Base-by-base conservation (phyloP, 805 yeast species). In the Zygoascus bituminiphila region DNA sequence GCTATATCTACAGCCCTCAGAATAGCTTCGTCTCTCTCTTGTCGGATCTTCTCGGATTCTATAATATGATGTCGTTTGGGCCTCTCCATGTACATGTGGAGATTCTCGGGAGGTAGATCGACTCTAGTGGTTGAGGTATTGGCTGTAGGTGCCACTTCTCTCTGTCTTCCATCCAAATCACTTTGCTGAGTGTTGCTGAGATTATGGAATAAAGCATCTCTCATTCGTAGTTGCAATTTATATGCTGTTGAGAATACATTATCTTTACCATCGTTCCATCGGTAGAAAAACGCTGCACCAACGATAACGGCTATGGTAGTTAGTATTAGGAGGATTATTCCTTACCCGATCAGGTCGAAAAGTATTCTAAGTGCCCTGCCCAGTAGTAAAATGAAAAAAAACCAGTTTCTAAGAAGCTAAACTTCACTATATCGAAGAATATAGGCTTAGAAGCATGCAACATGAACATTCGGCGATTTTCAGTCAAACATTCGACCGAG, bases 231-330 rank as follows among this genome's bases (percentile, higher is more conserved):
- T 53, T 86, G 79, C 22, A 71, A 62, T 44, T 91, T 65, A 62
- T 85, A 79, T 44, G 84, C 78, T 37, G 75, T 78, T 10, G 87
- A 75, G 65, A 86, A 79, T 6, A 83, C 79, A 58, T 86, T 81
- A 49, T 86, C 91, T 53, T 77, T 76, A 2, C 88, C 88, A 50
- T 86, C 93, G 59, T 87, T 85, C 95, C 95, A 86, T 46, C 88
- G 70, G 62, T 81, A 77, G 66, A 85, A 81, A 62, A 87, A 87
- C 2, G 83, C 75, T 20, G 80, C 79, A 57, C 81, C 82, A 1
- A 76, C 61, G 6, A 82, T 44, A 21, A 51, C 45, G 17, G 43
- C 52, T 39, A 29, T 1, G 7, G 25, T 4, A 9, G 42, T 36
- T 35, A 36, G 41, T 15, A 44, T 6, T 21, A n/a, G n/a, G n/a